These are phyloP conservation scores for Lichtheimia ramosa DNA, from an alignment of 371 early-diverging fungal species.

Conservation along the genomic window DNA sequence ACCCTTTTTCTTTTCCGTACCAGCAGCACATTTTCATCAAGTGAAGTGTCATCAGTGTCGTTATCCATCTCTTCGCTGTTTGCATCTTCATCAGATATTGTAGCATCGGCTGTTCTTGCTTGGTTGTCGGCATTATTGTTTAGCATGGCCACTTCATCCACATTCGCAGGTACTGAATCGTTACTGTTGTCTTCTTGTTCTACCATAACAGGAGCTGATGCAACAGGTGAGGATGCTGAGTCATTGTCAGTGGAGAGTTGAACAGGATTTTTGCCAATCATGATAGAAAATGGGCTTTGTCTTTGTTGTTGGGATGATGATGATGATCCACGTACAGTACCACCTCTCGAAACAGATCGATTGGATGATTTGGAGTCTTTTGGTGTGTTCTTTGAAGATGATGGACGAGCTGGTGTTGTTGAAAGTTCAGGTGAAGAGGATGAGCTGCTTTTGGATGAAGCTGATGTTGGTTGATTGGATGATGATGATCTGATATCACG, in stretches of 20 bases:
- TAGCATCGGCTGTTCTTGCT: background rate
- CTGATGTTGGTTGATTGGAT: background rate
- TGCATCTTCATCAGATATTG: constrained; percentile 2
- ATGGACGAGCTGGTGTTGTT: background rate
- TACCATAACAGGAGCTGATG: constrained; percentile 6
- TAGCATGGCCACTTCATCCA: constrained; percentile 54
- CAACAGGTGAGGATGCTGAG: background rate
- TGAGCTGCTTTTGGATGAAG: constrained; percentile 1
- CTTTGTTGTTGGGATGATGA: constrained; percentile 2
- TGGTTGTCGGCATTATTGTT: constrained; percentile 14
- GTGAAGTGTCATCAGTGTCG: constrained; percentile 8
- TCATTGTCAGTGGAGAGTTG: background rate
- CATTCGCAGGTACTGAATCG: constrained; percentile 36
- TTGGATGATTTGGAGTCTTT: background rate
- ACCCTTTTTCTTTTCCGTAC: constrained; percentile 14
- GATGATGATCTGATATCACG: background rate
- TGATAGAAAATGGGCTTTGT: background rate
- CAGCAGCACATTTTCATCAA: constrained; percentile 10
- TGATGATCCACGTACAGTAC: constrained; percentile 6
- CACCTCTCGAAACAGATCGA: background rate
- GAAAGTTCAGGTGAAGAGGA: background rate
- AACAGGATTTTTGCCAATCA: background rate
- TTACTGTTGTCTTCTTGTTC: constrained; percentile 18
- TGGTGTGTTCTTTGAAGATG: background rate
- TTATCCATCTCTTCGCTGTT: constrained; percentile 6